Evolutionary conservation across 1,139 yeast species (phyloP), one percentile per base, ranked within the genome.

Genomic region (Eremothecium coryli): DNA sequence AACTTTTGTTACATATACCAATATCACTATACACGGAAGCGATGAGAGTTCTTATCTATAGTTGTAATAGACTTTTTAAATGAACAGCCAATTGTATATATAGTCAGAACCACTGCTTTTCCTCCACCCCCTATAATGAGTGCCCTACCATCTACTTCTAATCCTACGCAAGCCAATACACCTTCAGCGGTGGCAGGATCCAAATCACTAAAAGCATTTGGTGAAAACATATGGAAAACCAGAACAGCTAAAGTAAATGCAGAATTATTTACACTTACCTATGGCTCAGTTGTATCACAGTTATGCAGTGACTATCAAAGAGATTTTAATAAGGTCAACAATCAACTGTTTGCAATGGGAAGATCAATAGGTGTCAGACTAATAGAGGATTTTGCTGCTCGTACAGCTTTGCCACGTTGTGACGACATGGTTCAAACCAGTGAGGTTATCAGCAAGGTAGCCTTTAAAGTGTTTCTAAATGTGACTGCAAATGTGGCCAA

Each of bases 241-340:
- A 74, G 73, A 45, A 82, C 82, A 29, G 95, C 85, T 49, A 90
- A 90, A 60, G 80, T 90, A 39, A 88, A 88, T 56, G 81, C 95
- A 3, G 99, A 93, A 60, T 68, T 90, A 35, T 82, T 90, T 61
- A 85, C 95, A 13, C 64, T 90, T 39, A 88, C 96, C 1, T 90
- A 90, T 53, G 99, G 99, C 9, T 79, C 95, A 2, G 73, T 93
- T 29, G 98, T 90, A 33, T 75, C 94, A n/a, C 97, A 90, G 54
- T 64, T 90, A 36, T 86, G 95, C 54, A 74, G 78, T 40, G 98
- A 90, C 53, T 78, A 73, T 56, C 71, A 76, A 38, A 71, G 76
- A 45, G 82, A 88, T 57, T 88, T 84, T 56, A 58, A 56, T 9
- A 77, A 76, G 49, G 95, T 93, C 36, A 90, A 93, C 57, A 67